A percentile compares a stretch with the other conserved stretches of the same genome.
phyloP scores from a whole-genome alignment of 192 early-diverging fungal genomes.

The Geranomyces michiganensis region DNA sequence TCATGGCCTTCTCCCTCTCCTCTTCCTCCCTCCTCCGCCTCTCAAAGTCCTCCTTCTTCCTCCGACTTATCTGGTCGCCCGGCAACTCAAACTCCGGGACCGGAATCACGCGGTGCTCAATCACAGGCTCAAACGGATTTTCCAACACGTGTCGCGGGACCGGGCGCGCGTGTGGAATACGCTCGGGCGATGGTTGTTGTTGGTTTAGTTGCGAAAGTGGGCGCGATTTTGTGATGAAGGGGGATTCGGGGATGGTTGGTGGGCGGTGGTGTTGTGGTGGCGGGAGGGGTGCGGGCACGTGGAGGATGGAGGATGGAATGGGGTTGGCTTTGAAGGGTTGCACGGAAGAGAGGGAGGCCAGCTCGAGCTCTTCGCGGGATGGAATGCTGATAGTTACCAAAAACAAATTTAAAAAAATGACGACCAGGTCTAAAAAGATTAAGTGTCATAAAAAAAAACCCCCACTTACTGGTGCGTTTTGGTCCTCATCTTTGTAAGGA shows the following conservation, averaged over 20 bases:
- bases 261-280: conserved; percentile 27
- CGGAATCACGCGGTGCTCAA: conserved; percentile 43
- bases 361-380: conserved; percentile 38
- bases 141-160: conserved; percentile 26
- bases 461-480: conserved; percentile 42
- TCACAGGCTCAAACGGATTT: conserved; percentile 24
- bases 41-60: conserved; percentile 58
- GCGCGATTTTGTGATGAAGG: conserved; percentile 45
- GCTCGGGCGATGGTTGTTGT: conserved; percentile 25
- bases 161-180: conserved; percentile 53
- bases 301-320: conserved; percentile 45
- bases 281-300: conserved; percentile 14
- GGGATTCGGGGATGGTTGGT: conserved; percentile 48
- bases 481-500: conserved; percentile 47
- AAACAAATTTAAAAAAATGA: background rate
- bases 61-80: conserved; percentile 61
- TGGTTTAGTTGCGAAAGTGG: background rate
- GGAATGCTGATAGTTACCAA: conserved; percentile 17
- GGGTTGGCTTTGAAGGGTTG: conserved; percentile 52
- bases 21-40: conserved; percentile 50
- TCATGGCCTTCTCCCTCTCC: conserved; percentile 38
- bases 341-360: conserved; percentile 41
- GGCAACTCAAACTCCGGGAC: conserved; percentile 56
- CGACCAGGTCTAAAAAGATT: too few species aligned
- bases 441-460: too few species aligned